phyloP scores from a whole-genome alignment of 2,329 filamentous ascomycete genomes.

The Cladosporium sp. region DNA sequence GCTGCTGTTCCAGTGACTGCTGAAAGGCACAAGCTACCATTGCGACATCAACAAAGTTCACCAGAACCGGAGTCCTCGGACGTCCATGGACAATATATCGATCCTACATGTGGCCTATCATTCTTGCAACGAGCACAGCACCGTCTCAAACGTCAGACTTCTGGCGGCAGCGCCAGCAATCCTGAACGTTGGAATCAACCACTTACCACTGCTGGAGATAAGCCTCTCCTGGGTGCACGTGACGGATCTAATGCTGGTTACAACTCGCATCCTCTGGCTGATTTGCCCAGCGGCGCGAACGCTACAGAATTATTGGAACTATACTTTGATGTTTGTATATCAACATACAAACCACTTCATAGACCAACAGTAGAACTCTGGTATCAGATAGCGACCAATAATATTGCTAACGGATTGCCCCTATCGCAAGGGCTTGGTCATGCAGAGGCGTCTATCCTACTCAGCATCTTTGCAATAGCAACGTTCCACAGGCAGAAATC shows the following conservation, averaged over 20 bases:
- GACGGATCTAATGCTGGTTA: slow-evolving; percentile 12
- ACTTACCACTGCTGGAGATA: slow-evolving; percentile 53
- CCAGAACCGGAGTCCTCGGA: slow-evolving; percentile 51
- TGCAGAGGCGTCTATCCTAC: slow-evolving; percentile 39
- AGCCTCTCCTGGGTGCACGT: slow-evolving; percentile 43
- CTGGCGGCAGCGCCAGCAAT: slow-evolving; percentile 21
- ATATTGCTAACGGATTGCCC: slow-evolving; percentile 33
- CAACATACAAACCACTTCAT: slow-evolving; percentile 61
- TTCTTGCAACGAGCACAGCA: slow-evolving; percentile 68
- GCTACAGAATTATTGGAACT: slow-evolving; percentile 50
- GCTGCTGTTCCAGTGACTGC: neutral
- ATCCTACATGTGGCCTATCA: slow-evolving; percentile 53
- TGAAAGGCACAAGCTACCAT: neutral
- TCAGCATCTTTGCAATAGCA: slow-evolving; percentile 20
- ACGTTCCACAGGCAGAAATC: slow-evolving; percentile 31
- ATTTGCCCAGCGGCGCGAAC: slow-evolving; percentile 30
- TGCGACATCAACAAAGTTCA: slow-evolving; percentile 33
- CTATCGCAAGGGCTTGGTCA: slow-evolving; percentile 39
- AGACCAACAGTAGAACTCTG: slow-evolving; percentile 54
- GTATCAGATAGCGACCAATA: slow-evolving; percentile 28
- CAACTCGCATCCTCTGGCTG: slow-evolving; percentile 27
- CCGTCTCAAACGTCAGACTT: slow-evolving; percentile 49
- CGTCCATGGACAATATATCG: slow-evolving; percentile 57
- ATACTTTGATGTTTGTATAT: slow-evolving; percentile 62
- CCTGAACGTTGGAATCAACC: slow-evolving; percentile 37